Percentiles rank a stretch among this genome's conserved stretches.
Conservation (phyloP, 2,329 filamentous ascomycete genomes). For the Alternaria triticimaculans region DNA sequence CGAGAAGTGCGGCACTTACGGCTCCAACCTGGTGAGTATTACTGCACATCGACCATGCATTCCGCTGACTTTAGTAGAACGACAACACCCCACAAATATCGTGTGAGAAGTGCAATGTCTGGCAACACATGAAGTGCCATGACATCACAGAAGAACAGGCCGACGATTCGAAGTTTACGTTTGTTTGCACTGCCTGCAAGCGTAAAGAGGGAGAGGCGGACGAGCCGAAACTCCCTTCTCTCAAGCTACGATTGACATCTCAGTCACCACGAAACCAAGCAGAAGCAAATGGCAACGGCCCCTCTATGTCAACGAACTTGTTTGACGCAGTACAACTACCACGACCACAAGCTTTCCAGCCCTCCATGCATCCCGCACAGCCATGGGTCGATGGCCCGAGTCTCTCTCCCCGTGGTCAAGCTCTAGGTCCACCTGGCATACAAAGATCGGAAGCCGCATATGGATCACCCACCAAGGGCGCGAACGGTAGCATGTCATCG, state of each 20-base stretch:
- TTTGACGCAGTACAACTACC: conserved; percentile 34
- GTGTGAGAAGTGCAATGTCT: conserved; percentile 92
- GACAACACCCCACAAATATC: conserved; percentile 93
- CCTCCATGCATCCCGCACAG: conserved; percentile 29
- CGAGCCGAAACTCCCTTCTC: conserved; percentile 66
- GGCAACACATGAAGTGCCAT: conserved; percentile 95
- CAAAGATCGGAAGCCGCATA: conserved; percentile 47
- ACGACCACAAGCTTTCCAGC: conserved; percentile 22
- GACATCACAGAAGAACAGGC: conserved; percentile 79
- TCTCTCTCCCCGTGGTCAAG: conserved; percentile 54
- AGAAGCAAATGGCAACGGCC: conserved; percentile 26
- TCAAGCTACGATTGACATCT: conserved; percentile 65
- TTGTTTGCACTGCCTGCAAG: conserved; percentile 81
- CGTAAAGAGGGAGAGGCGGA: conserved; percentile 69
- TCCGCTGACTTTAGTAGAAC: conserved; percentile 60
- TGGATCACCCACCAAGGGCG: conserved; percentile 37
- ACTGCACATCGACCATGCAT: background rate
- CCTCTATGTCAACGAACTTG: conserved; percentile 12
- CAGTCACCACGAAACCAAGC: conserved; percentile 49
- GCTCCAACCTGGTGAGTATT: conserved; percentile 70
- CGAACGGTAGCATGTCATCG: conserved; percentile 37
- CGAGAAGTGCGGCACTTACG: conserved; percentile 82
- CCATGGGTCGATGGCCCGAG: conserved; percentile 53
- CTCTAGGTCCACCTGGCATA: conserved; percentile 52
- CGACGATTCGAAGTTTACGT: conserved; percentile 78